These are phyloP conservation scores for Hyphopichia fennica DNA, from an alignment of 1,139 yeast genomes.

Conservation along the genomic window DNA sequence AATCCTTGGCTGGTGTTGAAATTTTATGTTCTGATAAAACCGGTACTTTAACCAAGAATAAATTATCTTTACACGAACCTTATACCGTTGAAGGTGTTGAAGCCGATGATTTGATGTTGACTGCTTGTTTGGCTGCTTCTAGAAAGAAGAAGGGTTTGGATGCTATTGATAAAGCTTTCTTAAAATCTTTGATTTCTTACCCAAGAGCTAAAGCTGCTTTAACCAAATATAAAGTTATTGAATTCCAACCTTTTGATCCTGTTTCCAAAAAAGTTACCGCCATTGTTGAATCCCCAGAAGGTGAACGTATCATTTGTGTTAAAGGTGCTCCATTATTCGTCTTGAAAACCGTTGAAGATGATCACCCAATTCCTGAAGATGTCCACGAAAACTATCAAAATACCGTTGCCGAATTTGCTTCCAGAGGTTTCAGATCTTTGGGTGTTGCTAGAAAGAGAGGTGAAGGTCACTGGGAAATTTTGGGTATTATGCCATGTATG, in stretches of 20 bases:
- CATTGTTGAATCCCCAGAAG: conserved; percentile 92
- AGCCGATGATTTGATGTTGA: conserved; percentile 94
- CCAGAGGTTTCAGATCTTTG: conserved; percentile 97
- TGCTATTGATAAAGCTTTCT: conserved; percentile 97
- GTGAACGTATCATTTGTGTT: conserved; percentile 94
- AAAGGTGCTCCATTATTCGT: conserved; percentile 98
- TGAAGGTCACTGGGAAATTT: conserved; percentile 97
- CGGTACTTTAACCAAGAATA: conserved; percentile 98
- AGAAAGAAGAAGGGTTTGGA: conserved; percentile 99
- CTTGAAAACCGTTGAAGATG: conserved; percentile 93
- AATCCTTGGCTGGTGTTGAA: conserved; percentile 98
- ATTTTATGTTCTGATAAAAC: conserved; percentile 98
- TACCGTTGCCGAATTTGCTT: conserved; percentile 96
- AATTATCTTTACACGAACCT: conserved; percentile 94
- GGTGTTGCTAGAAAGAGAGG: conserved; percentile 99
- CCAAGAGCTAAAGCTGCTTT: conserved; percentile 96
- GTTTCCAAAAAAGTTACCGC: conserved; percentile 97
- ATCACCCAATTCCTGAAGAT: conserved; percentile 95
- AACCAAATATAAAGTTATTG: conserved; percentile 92
- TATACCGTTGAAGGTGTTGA: conserved; percentile 99
- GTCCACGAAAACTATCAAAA: conserved; percentile 92
- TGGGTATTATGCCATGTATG: conserved; percentile 98
- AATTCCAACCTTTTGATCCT: conserved; percentile 97
- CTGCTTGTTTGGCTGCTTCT: conserved; percentile 98
- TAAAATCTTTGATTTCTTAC: conserved; percentile 80